Percentiles rank a stretch among this genome's conserved stretches.
These are phyloP conservation scores for Lactifluus hygrophoroides DNA, from an alignment of 768 basidiomycete species.

Conservation along the genomic window DNA sequence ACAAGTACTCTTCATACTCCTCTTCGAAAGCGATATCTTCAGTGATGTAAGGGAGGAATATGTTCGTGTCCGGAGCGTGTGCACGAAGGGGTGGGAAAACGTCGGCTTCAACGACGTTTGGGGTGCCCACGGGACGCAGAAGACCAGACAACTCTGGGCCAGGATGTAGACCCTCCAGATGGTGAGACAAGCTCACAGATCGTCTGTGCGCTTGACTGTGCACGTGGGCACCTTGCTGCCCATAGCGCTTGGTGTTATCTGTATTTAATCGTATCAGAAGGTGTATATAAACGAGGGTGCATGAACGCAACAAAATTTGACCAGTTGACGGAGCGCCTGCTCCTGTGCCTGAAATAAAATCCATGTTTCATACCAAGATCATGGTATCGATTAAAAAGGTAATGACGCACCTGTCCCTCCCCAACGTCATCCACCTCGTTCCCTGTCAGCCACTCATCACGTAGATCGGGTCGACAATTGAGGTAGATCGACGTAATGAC, in stretches of 20 bases:
- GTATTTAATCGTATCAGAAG: conserved; percentile 15
- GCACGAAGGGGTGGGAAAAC: conserved; percentile 93
- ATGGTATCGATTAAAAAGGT: not conserved
- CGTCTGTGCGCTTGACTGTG: conserved; percentile 62
- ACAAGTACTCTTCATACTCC: conserved; percentile 93
- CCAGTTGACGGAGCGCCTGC: conserved; percentile 84
- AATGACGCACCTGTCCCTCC: conserved; percentile 72
- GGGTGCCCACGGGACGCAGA: conserved; percentile 66
- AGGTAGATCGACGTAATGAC: conserved; percentile 98
- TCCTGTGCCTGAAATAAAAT: conserved; percentile 68
- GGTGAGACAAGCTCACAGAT: conserved; percentile 76
- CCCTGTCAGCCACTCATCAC: conserved; percentile 96
- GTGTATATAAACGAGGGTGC: not conserved
- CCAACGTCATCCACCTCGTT: conserved; percentile 84
- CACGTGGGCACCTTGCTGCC: conserved; percentile 41
- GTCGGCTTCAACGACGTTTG: conserved; percentile 74
- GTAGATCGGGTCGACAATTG: conserved; percentile 91
- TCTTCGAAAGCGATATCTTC: conserved; percentile 94
- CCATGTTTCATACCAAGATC: not conserved
- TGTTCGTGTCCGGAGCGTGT: conserved; percentile 72
- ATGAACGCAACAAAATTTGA: conserved; percentile 79
- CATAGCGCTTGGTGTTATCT: conserved; percentile 93
- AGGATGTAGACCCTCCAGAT: conserved; percentile 65
- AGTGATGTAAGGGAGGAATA: conserved; percentile 84
- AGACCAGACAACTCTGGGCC: conserved; percentile 69